phyloP scores from a whole-genome alignment of 495 filamentous ascomycete species.

The Trichoderma parareesei region DNA sequence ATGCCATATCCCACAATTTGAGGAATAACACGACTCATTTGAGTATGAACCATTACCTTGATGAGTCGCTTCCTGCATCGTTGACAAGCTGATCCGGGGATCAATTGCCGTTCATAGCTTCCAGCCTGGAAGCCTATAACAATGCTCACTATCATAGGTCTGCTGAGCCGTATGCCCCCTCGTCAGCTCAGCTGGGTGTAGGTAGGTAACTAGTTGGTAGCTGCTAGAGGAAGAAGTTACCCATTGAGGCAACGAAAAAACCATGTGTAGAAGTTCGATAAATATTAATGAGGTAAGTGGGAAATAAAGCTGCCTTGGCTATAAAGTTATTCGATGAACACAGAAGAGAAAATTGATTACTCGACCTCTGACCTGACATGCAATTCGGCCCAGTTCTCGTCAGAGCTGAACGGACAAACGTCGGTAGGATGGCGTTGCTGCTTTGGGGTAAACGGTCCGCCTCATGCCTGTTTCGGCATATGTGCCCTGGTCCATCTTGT shows the following conservation, averaged over 20 bases:
- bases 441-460: not conserved
- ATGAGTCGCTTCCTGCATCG: slow-evolving; percentile 4
- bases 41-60: no score
- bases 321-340: no score
- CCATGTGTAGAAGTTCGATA: no score
- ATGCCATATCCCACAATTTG: no score
- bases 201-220: no score
- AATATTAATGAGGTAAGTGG: no score
- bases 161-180: not conserved
- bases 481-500: not conserved
- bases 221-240: not conserved
- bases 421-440: slow-evolving; percentile 2
- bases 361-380: no score
- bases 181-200: no score
- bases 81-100: slow-evolving; percentile 7
- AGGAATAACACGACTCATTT: no score
- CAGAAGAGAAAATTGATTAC: not conserved
- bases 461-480: not conserved
- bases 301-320: no score
- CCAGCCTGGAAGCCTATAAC: no score
- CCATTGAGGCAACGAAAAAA: slow-evolving; percentile 2
- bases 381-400: not conserved
- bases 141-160: no score
- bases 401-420: not conserved
- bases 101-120: slow-evolving; percentile 3